Percentiles rank a stretch among this genome's conserved stretches.
phyloP scores from a whole-genome alignment of 1,139 yeast genomes.

The Meyerozyma guilliermondii region DNA sequence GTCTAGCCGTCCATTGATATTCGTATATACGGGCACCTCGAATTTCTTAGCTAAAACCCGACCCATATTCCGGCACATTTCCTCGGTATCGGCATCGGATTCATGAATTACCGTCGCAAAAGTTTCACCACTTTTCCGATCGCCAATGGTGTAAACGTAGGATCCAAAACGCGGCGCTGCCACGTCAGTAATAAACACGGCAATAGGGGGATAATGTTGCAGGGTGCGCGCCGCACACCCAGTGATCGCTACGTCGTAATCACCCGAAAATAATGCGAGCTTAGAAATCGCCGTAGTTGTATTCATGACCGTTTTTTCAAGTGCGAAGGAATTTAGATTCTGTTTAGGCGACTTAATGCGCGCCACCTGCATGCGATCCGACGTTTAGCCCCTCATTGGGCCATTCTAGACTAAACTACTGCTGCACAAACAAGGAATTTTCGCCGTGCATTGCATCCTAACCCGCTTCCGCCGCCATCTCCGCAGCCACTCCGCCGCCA shows the following conservation, averaged over 20 bases:
- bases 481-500: too few relatives aligned
- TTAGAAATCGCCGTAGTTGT: background rate
- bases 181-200: background rate
- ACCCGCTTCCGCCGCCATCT: too few relatives aligned
- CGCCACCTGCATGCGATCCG: background rate
- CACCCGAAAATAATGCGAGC: background rate
- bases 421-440: background rate
- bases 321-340: too few relatives aligned
- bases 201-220: background rate
- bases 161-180: background rate
- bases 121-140: background rate
- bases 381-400: background rate
- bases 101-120: background rate
- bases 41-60: background rate
- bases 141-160: background rate
- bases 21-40: background rate
- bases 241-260: background rate
- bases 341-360: background rate
- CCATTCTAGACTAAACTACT: background rate
- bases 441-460: too few relatives aligned
- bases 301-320: too few relatives aligned
- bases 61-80: slow-evolving; percentile 1
- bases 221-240: background rate
- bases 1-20: slow-evolving; percentile 1
- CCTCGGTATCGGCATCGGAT: background rate